Percentiles rank a stretch among this genome's conserved stretches.
Evolutionary conservation across 2,329 filamentous ascomycete genomes (phyloP).

Genomic region (Penicillium oxalicum): DNA sequence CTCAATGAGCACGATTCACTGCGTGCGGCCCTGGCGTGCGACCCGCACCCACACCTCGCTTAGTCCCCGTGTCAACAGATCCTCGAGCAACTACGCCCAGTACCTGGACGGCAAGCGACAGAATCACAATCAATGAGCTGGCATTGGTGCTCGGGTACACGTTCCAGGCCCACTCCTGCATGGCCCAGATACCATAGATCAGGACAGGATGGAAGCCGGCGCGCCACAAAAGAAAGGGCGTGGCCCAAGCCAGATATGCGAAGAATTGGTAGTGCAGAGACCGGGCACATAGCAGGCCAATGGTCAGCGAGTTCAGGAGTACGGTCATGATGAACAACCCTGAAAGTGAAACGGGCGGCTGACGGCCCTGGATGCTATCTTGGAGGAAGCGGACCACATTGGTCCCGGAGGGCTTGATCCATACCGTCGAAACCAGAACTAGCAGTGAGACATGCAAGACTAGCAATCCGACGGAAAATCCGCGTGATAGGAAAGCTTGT

Average conservation of each 20-base stretch:
- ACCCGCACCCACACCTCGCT: conserved; percentile 11
- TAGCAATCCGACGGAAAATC: conserved; percentile 64
- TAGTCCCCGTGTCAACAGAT: conserved; percentile 18
- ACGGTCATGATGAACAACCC: conserved; percentile 70
- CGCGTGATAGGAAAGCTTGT: conserved; percentile 64
- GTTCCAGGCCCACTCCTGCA: conserved; percentile 92
- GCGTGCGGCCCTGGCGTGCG: conserved; percentile 17
- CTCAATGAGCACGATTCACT: conserved; percentile 11
- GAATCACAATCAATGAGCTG: conserved; percentile 65
- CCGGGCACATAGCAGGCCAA: conserved; percentile 79
- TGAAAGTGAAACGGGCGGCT: conserved; percentile 55
- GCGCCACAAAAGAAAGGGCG: conserved; percentile 80
- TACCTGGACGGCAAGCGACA: conserved; percentile 62
- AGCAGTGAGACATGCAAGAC: conserved; percentile 61
- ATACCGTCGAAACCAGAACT: conserved; percentile 59
- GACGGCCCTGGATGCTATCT: conserved; percentile 48
- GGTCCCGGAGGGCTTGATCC: conserved; percentile 64
- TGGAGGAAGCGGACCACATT: conserved; percentile 51
- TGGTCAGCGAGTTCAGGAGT: conserved; percentile 67
- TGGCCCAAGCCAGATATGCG: conserved; percentile 82
- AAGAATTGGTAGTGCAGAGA: conserved; percentile 96
- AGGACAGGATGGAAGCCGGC: conserved; percentile 62
- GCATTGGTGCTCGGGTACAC: conserved; percentile 72
- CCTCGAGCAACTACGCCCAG: conserved; percentile 51
- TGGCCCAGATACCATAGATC: conserved; percentile 64